phyloP scores from a whole-genome alignment of 495 filamentous ascomycete genomes.

The Terfezia boudieri region DNA sequence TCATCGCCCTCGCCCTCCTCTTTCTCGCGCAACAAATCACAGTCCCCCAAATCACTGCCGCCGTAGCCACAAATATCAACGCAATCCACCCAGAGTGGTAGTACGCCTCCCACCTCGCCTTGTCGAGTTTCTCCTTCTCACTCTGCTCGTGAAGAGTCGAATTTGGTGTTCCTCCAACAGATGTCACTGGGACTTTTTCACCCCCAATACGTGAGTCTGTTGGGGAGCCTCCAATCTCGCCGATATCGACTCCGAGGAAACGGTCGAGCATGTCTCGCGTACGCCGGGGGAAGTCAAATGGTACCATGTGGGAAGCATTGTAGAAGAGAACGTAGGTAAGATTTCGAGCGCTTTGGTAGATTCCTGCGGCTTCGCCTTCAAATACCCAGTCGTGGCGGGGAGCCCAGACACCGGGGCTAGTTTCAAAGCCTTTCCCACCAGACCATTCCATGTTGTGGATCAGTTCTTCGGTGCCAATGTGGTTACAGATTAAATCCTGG shows the following conservation, averaged over 20 bases:
- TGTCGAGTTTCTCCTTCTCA: constrained; percentile 50
- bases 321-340: constrained; percentile 90
- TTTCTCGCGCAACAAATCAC: constrained; percentile 64
- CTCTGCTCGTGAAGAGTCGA: constrained; percentile 48
- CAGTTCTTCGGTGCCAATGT: constrained; percentile 76
- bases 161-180: constrained; percentile 61
- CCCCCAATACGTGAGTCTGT: constrained; percentile 76
- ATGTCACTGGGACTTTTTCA: constrained; percentile 63
- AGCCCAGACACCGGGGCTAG: constrained; percentile 68
- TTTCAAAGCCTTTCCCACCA: constrained; percentile 70
- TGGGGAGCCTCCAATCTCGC: constrained; percentile 64
- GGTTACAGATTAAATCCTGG: constrained; percentile 90
- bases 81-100: constrained; percentile 78
- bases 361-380: constrained; percentile 69
- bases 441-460: constrained; percentile 88
- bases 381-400: constrained; percentile 86
- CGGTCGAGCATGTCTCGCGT: constrained; percentile 92
- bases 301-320: constrained; percentile 93
- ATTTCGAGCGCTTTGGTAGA: constrained; percentile 86
- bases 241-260: constrained; percentile 86
- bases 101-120: constrained; percentile 82
- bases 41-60: constrained; percentile 57
- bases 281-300: constrained; percentile 71
- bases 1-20: constrained; percentile 9
- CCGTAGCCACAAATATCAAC: constrained; percentile 62